Evolutionary conservation across 1,284 basidiomycete species (phyloP), one percentile per base, ranked within the genome.

Genomic region (Leccinum fallax): DNA sequence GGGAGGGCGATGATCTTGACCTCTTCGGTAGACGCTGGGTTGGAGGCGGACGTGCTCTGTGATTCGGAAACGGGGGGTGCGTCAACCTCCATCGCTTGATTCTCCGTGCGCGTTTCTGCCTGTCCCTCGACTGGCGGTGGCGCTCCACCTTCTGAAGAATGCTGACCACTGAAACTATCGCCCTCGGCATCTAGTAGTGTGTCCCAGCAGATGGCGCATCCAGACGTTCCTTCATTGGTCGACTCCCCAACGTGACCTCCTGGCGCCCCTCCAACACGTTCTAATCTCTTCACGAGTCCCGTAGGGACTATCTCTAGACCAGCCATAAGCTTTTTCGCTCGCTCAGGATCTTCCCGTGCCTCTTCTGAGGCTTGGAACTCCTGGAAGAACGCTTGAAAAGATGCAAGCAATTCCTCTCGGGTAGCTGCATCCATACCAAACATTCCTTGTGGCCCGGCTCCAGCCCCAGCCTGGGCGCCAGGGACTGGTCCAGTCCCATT

Each of bases 151-250:
- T 64, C 72, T 11, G 63, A 69, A 58, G 69, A 64, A 5, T 74
- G 76, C 26, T 70, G 70, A 26, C 65, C 62, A 19, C 52, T 64
- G 52, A 74, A 77, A 26, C 75, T 77, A 34, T 79, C 81, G 30
- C 79, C 81, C 49, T 85, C 84, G 0, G 75, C 78, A 61, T 84
- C 80, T 58, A 90, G 70, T 13, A 91, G 69, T 46, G 77, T 78
- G 66, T 92, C 90, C 87, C 87, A 91, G 70, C 90, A 92, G 49
- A 92, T 84, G 0, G 90, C 88, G 69, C 90, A 92, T 6, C 82
- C 82, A 34, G 80, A 78, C 26, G 71, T 24, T 38, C 63, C 62
- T 53, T 78, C 78, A 2, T 79, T 76, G 13, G 69, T 78, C 2
- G 70, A 74, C 5, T 77, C 78, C 13, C 76, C 81, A 40, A 65